Percentiles rank a stretch among this genome's conserved stretches.
phyloP scores from a whole-genome alignment of 2,329 filamentous ascomycete species.

The Myriosclerotinia duriaeana region DNA sequence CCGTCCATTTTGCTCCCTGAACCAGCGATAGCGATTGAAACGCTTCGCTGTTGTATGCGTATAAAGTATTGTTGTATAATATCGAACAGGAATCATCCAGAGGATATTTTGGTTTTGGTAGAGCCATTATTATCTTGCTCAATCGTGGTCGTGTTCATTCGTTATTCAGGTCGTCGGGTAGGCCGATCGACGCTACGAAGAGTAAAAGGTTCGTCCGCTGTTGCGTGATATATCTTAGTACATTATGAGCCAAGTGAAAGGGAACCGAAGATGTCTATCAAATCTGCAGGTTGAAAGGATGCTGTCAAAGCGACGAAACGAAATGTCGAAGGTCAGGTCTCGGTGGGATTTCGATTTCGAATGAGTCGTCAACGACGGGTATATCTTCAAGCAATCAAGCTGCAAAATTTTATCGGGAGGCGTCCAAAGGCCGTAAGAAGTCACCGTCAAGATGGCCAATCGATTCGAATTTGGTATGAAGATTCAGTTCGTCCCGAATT shows the following conservation, averaged over 20 bases:
- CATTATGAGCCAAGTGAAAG: slow-evolving; percentile 20
- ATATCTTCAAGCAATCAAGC: slow-evolving; percentile 16
- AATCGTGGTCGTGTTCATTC: slow-evolving; percentile 25
- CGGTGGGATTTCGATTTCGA: slow-evolving; percentile 6
- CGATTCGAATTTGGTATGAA: slow-evolving; percentile 2
- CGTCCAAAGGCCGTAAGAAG: slow-evolving; percentile 1
- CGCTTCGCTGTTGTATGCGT: slow-evolving; percentile 72
- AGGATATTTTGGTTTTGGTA: slow-evolving; percentile 67
- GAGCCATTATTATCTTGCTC: slow-evolving; percentile 38
- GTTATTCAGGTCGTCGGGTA: slow-evolving; percentile 21
- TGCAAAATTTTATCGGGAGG: background rate
- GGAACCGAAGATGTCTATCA: slow-evolving; percentile 4
- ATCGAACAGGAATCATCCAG: slow-evolving; percentile 79
- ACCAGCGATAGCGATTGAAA: slow-evolving; percentile 73
- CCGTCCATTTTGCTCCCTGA: slow-evolving; percentile 69
- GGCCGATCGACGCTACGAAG: slow-evolving; percentile 21
- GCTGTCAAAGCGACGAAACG: slow-evolving; percentile 23
- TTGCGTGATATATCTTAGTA: slow-evolving; percentile 18
- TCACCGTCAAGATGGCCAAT: slow-evolving; percentile 25
- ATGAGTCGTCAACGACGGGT: slow-evolving; percentile 20
- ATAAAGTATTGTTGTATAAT: slow-evolving; percentile 78
- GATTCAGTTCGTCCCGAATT: slow-evolving; percentile 18
- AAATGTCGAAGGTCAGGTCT: slow-evolving; percentile 5
- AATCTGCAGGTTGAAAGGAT: slow-evolving; percentile 11
- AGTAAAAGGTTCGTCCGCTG: slow-evolving; percentile 14